Evolutionary conservation across 148 eudicot species (phyloP).

Genomic region (Spergularia bocconei): DNA sequence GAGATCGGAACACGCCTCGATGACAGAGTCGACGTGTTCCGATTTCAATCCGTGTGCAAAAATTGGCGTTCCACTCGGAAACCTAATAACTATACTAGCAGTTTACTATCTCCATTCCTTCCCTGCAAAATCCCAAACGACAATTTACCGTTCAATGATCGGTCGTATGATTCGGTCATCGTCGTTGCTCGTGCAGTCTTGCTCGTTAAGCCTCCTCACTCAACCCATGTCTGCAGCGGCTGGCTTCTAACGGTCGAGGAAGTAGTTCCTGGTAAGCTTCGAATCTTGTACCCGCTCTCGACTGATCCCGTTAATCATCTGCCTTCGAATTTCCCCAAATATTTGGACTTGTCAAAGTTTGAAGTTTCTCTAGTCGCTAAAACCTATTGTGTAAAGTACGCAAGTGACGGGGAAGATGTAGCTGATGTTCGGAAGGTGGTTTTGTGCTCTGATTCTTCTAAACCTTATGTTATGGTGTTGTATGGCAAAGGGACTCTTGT

Average conservation of each 20-base stretch:
- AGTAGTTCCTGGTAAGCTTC: conserved; percentile 6
- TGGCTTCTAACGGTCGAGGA: conserved; percentile 11
- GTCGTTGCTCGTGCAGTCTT: conserved; percentile 12
- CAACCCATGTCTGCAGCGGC: neutral
- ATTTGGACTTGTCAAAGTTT: neutral
- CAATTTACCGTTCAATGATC: conserved; percentile 4
- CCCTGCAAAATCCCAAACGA: neutral
- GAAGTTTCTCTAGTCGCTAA: neutral
- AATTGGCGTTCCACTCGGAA: conserved; percentile 13
- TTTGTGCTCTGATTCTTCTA: neutral
- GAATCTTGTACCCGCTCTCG: conserved; percentile 8
- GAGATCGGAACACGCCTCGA: neutral
- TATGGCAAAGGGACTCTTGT: neutral
- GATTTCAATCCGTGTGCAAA: conserved; percentile 10
- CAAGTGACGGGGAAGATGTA: neutral
- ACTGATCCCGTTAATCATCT: neutral
- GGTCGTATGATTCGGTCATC: neutral
- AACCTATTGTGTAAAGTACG: conserved; percentile 2
- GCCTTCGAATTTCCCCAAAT: conserved; percentile 2
- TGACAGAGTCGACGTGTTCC: neutral
- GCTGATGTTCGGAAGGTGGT: neutral
- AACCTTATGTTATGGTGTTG: conserved; percentile 6
- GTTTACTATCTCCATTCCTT: neutral
- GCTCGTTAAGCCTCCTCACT: neutral
- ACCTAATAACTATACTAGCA: neutral